Base-by-base conservation (phyloP, 2,329 filamentous ascomycete species). In the Trichoderma sp. region DNA sequence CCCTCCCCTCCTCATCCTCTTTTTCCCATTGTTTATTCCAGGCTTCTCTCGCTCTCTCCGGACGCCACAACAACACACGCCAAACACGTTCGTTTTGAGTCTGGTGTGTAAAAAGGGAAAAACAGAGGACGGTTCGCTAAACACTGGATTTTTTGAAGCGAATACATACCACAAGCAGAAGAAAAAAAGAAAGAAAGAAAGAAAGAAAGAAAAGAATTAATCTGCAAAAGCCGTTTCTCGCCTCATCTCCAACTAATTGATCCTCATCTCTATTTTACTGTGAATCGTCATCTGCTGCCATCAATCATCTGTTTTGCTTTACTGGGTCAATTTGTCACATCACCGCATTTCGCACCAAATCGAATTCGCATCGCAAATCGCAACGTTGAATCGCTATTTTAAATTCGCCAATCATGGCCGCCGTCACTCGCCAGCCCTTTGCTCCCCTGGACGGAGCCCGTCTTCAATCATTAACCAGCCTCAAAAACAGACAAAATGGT, bases 401-500 rank as follows among this genome's bases (percentile, higher is more conserved):
- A 4, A 55, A 28, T 52, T 59, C 16, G 39, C 39, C 39, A 75
- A 32, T 32, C 49, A 89, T 89, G 86, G 84, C 86, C 77, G 79
- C 85, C 73, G 74, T 85, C 71, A 81, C 84, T 71, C 88, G 91
- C 76, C 90, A 93, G 80, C 91, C 91, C 6, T 94, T 94, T 79
- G 91, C 89, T 77, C 90, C 90, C 59, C 84, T 94, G 66, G 88
- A 92, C 77, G 85, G 84, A 74, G 82, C 89, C 68, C 88, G 92
- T 73, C 84, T 94, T 30, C 90, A 93, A 79, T 88, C 84, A 72
- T 83, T 95, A 74, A 90, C 89, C 30, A 93, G 89, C 80, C 81
- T 90, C 61, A 95, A 94, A 84, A 94, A 94, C 79, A 85, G 89
- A 79, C 91, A 94, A 77, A 90, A 90, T 83, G 86, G 88, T 90